Evolutionary conservation across 169 alveolate species (phyloP), one percentile per base, ranked within the genome.

Genomic region (Toxoplasma gondii): DNA sequence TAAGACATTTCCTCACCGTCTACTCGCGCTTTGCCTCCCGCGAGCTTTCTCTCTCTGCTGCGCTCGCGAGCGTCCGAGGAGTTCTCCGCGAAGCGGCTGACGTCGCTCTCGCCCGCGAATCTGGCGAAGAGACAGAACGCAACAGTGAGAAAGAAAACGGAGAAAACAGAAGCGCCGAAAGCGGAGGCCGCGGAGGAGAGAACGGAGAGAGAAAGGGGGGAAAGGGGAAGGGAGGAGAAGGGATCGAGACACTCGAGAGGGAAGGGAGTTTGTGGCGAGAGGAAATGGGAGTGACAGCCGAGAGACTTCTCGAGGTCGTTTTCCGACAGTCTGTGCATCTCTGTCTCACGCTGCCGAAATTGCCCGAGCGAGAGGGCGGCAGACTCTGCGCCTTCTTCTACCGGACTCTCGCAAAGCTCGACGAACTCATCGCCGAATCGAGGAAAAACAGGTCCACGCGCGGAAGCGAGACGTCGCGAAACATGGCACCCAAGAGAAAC

Each of bases 291-390:
- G 64, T 82, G 41, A 82, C 90, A 2, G 38, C 67, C 1, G 90
- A 82, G 67, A 22, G 90, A 4, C 64, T 82, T 12, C 29, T 82
- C 5, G 90, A 82, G 29, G 90, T 36, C 69, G 34, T 44, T 10
- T 82, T 82, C 34, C 54, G 90, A 2, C 90, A 82, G 90, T 12
- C 19, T 22, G 36, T 82, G 53, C 90, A 82, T 67, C 36, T 82
- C 69, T 39, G 69, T 43, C 69, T 43, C 27, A 9, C 53, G 34
- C 90, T 82, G 39, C 64, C 90, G 38, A 82, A 82, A 31, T 67
- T 41, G 34, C 67, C 90, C 16, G 90, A 82, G 19, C 90, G 90
- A 34, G 90, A 82, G 24, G 90, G 67, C 41, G 67, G 67, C 17
- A 12, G 90, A 10, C 67, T 82, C 24, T 82, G 44, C 64, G 53